Conservation (phyloP, 768 basidiomycete genomes). For the Tricholoma saponaceum region DNA sequence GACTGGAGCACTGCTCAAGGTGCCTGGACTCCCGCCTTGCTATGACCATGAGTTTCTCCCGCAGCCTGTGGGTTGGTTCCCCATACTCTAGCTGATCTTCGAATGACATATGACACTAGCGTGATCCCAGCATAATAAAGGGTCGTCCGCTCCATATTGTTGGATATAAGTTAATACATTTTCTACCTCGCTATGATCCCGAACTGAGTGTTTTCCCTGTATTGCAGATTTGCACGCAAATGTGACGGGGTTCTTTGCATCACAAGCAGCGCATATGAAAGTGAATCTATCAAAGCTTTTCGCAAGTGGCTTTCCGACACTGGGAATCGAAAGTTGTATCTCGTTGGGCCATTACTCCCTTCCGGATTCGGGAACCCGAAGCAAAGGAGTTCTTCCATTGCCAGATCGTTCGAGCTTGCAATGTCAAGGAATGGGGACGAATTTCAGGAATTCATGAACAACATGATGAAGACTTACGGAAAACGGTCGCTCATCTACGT, state of each 20-base stretch:
- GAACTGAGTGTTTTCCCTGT: background rate
- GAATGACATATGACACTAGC: background rate
- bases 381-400: background rate
- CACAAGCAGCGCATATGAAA: constrained; percentile 11
- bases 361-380: background rate
- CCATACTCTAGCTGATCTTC: background rate
- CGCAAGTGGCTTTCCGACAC: constrained; percentile 10
- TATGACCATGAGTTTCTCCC: background rate
- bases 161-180: background rate
- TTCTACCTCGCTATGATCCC: background rate
- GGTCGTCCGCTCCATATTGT: background rate
- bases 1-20: background rate
- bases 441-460: constrained; percentile 9
- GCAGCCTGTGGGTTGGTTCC: background rate
- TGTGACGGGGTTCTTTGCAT: background rate
- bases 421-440: background rate
- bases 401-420: constrained; percentile 3
- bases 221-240: background rate
- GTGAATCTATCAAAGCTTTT: constrained; percentile 9
- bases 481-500: constrained; percentile 17
- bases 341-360: constrained; percentile 17
- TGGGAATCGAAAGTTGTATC: constrained; percentile 10
- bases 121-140: too few relatives aligned
- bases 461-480: constrained; percentile 6
- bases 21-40: background rate